Evolutionary conservation across 495 filamentous ascomycete genomes (phyloP).

Genomic region (Xylaria grammica): DNA sequence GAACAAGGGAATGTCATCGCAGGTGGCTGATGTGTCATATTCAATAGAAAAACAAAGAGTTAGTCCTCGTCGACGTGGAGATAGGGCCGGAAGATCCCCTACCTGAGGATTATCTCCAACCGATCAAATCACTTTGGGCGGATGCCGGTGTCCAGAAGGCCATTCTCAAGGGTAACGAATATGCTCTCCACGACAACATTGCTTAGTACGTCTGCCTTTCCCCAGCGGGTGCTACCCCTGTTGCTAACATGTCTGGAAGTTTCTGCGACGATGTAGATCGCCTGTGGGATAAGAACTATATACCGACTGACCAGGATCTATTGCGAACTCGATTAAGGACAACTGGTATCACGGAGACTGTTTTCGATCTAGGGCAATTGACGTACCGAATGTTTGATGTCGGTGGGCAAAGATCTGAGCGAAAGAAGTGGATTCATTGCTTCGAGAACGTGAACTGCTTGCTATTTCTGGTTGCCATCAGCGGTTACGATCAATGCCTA

Average conservation of each 20-base stretch:
- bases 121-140: slow-evolving; percentile 83
- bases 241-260: slow-evolving; percentile 52
- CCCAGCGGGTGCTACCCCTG: not conserved
- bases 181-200: slow-evolving; percentile 92
- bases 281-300: slow-evolving; percentile 82
- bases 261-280: slow-evolving; percentile 92
- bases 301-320: slow-evolving; percentile 97
- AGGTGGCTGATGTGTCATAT: slow-evolving; percentile 29
- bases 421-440: slow-evolving; percentile 99
- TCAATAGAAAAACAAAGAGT: slow-evolving; percentile 55
- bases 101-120: slow-evolving; percentile 69
- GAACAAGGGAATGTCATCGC: slow-evolving; percentile 19
- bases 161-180: slow-evolving; percentile 91
- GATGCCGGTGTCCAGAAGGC: slow-evolving; percentile 85
- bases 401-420: slow-evolving; percentile 93
- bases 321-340: slow-evolving; percentile 90
- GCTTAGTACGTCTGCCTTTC: slow-evolving; percentile 72
- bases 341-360: slow-evolving; percentile 95
- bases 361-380: slow-evolving; percentile 92
- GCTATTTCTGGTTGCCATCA: slow-evolving; percentile 93
- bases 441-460: slow-evolving; percentile 96
- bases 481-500: slow-evolving; percentile 95
- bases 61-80: slow-evolving; percentile 69
- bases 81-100: slow-evolving; percentile 77
- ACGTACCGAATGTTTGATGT: slow-evolving; percentile 99